phyloP scores from a whole-genome alignment of 2,329 filamentous ascomycete genomes.

The Neofusicoccum parvum region DNA sequence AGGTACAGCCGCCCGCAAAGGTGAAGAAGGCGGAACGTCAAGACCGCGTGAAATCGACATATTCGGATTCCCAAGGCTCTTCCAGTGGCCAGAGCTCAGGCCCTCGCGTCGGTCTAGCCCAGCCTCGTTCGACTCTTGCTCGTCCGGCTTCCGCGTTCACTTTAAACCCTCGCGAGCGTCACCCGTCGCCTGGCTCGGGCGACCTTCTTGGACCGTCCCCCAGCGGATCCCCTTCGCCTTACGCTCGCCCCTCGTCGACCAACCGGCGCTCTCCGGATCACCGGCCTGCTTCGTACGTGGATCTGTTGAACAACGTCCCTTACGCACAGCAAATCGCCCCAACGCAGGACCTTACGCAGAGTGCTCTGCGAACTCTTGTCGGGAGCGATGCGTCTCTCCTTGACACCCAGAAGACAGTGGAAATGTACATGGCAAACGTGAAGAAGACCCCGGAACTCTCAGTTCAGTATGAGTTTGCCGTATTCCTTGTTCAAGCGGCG shows the following conservation, averaged over 20 bases:
- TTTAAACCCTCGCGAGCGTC: conserved; percentile 62
- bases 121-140: conserved; percentile 60
- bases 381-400: conserved; percentile 90
- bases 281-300: conserved; percentile 62
- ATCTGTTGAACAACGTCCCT: conserved; percentile 65
- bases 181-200: conserved; percentile 54
- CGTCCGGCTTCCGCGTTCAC: conserved; percentile 80
- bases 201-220: conserved; percentile 42
- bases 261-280: conserved; percentile 60
- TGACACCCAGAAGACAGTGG: conserved; percentile 88
- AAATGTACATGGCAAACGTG: conserved; percentile 96
- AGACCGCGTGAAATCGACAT: conserved; percentile 32
- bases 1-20: conserved; percentile 30
- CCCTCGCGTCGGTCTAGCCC: conserved; percentile 33
- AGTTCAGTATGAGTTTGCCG: conserved; percentile 93
- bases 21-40: conserved; percentile 16
- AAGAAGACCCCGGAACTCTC: conserved; percentile 93
- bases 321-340: conserved; percentile 79
- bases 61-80: conserved; percentile 34
- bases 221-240: conserved; percentile 42
- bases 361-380: conserved; percentile 73
- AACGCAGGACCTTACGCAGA: conserved; percentile 66
- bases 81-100: conserved; percentile 32
- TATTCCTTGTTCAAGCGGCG: conserved; percentile 89
- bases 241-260: conserved; percentile 53